Conservation (phyloP, 1,284 basidiomycete species). For the Schizophyllum amplum region DNA sequence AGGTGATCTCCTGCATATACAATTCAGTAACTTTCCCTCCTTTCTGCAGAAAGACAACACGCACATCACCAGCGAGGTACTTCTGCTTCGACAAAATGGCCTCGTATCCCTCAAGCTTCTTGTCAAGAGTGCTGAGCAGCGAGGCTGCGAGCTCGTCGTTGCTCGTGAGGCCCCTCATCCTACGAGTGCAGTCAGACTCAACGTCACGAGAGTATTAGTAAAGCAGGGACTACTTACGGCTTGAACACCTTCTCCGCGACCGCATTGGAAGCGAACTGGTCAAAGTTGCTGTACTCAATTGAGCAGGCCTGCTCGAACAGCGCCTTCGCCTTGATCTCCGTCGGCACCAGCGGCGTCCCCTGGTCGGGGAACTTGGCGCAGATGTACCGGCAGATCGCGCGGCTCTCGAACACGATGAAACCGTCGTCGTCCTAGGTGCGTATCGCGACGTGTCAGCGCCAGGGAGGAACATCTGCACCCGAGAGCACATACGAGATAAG, state of each 20-base stretch:
- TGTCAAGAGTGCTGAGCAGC: constrained; percentile 17
- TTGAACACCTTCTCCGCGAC: constrained; percentile 40
- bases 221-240: too few species aligned
- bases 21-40: too few species aligned
- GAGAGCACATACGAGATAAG: constrained; percentile 40
- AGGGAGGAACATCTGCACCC: neutral
- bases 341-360: constrained; percentile 22
- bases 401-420: constrained; percentile 37
- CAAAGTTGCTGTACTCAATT: constrained; percentile 49
- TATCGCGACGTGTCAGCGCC: constrained; percentile 10
- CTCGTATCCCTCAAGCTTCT: constrained; percentile 42
- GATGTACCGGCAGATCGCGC: constrained; percentile 41
- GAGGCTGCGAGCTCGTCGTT: constrained; percentile 24
- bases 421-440: constrained; percentile 32
- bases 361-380: constrained; percentile 29
- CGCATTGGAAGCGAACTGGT: constrained; percentile 32
- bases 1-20: too few species aligned
- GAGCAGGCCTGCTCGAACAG: constrained; percentile 54
- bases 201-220: neutral
- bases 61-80: constrained; percentile 43
- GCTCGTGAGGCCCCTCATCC: constrained; percentile 16
- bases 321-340: constrained; percentile 29
- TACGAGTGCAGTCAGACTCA: constrained; percentile 6
- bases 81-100: constrained; percentile 40
- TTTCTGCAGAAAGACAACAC: too few species aligned